A percentile compares a stretch with the other conserved stretches of the same genome.
These are phyloP conservation scores for Juncus inflexus DNA, from an alignment of 176 grass and related monocot genomes.

Conservation along the genomic window DNA sequence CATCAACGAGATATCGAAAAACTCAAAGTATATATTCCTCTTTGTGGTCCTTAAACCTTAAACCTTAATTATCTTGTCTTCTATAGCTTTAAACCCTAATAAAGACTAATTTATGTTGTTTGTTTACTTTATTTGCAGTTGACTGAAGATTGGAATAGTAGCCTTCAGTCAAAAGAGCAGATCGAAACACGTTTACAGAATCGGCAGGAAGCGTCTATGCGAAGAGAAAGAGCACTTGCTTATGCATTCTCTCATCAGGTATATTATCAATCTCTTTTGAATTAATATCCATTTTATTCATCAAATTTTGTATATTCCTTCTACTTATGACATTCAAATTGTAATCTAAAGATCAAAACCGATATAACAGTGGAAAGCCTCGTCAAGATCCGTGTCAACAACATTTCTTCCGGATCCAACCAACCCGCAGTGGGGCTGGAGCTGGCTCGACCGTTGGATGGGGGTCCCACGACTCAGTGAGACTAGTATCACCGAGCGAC, in stretches of 20 bases:
- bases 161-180: slow-evolving; percentile 70
- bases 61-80: no score
- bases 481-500: slow-evolving; percentile 30
- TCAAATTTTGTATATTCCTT: not conserved
- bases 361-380: slow-evolving; percentile 72
- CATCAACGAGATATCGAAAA: slow-evolving; percentile 39
- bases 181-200: slow-evolving; percentile 38
- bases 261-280: not conserved
- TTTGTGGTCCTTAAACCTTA: not conserved
- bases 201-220: slow-evolving; percentile 59
- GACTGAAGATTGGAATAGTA: slow-evolving; percentile 62
- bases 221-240: slow-evolving; percentile 56
- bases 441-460: slow-evolving; percentile 76
- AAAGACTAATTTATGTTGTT: not conserved
- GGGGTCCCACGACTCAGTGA: slow-evolving; percentile 67
- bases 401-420: slow-evolving; percentile 56
- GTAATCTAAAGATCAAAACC: slow-evolving; percentile 11
- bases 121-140: slow-evolving; percentile 26
- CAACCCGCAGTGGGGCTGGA: slow-evolving; percentile 89
- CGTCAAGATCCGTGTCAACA: slow-evolving; percentile 32
- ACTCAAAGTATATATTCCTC: slow-evolving; percentile 35
- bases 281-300: not conserved
- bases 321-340: slow-evolving; percentile 27
- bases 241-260: slow-evolving; percentile 91
- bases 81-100: no score